phyloP scores from a whole-genome alignment of 805 yeast species.

The Dipodascus albidus region DNA sequence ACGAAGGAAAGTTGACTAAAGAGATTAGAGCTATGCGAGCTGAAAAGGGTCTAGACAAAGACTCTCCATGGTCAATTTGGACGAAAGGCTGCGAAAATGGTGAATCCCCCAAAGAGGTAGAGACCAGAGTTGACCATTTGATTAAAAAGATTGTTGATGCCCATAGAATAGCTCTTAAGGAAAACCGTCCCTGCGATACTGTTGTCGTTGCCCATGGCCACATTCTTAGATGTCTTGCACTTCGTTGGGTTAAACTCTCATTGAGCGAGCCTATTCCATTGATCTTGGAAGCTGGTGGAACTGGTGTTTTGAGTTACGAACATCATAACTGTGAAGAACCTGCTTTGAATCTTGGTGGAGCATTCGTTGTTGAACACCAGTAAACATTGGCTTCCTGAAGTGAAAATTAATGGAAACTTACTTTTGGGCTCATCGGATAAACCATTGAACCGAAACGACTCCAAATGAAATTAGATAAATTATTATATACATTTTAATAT shows the following conservation, averaged over 20 bases:
- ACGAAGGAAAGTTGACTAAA: conserved; percentile 69
- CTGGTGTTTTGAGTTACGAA: conserved; percentile 83
- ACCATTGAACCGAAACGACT: too few species aligned
- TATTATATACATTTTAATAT: too few species aligned
- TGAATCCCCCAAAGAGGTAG: conserved; percentile 56
- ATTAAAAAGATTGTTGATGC: conserved; percentile 52
- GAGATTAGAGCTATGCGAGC: conserved; percentile 55
- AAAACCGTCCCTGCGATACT: conserved; percentile 48
- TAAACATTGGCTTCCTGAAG: too few species aligned
- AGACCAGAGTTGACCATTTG: conserved; percentile 57
- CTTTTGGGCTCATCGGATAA: too few species aligned
- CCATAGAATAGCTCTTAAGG: conserved; percentile 23
- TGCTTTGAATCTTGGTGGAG: conserved; percentile 74
- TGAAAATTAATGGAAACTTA: too few species aligned
- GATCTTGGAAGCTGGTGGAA: conserved; percentile 89
- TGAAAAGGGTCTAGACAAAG: conserved; percentile 42
- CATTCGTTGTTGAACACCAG: conserved; percentile 41
- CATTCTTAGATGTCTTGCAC: conserved; percentile 77
- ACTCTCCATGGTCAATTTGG: conserved; percentile 68
- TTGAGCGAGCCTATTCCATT: conserved; percentile 61
- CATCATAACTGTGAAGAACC: conserved; percentile 81
- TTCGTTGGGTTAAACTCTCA: conserved; percentile 68
- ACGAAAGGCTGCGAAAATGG: conserved; percentile 89
- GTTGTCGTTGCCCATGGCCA: conserved; percentile 91
- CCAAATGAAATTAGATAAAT: too few species aligned